Conservation (phyloP, 768 basidiomycete species). For the Russula dissimulans region DNA sequence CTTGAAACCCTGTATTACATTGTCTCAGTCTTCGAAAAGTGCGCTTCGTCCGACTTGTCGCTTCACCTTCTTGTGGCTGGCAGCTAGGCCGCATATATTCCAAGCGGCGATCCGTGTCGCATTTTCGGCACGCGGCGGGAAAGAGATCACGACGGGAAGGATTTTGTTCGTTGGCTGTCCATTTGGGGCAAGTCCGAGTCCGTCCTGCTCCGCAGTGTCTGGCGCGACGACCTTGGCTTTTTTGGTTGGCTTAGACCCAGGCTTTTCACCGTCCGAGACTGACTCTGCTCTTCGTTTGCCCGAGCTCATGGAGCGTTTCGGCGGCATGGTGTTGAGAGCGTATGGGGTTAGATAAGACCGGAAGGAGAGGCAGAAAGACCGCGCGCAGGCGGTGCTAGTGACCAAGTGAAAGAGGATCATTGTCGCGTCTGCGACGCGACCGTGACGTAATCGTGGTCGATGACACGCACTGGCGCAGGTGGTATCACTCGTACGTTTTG, state of each 20-base stretch:
- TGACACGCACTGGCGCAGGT: too few species aligned
- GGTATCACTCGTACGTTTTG: too few species aligned
- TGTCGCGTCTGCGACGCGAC: neutral
- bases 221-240: conserved; percentile 9
- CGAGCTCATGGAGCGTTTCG: conserved; percentile 8
- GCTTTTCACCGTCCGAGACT: conserved; percentile 2
- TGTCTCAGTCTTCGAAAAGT: neutral
- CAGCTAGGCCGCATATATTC: conserved; percentile 74
- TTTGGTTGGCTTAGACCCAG: neutral
- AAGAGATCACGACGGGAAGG: conserved; percentile 50
- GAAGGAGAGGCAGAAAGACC: neutral
- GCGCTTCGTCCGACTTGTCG: neutral
- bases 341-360: neutral
- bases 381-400: neutral
- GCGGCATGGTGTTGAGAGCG: neutral
- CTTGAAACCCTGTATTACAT: conserved; percentile 60
- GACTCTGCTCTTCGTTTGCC: conserved; percentile 11
- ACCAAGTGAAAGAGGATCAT: neutral
- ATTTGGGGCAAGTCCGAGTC: conserved; percentile 27
- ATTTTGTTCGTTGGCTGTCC: conserved; percentile 67
- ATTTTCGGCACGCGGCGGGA: conserved; percentile 41
- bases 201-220: neutral
- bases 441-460: too few species aligned
- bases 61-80: conserved; percentile 68
- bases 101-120: conserved; percentile 55